Percentiles rank a stretch among this genome's conserved stretches.
phyloP scores from a whole-genome alignment of 352 stramenopile genomes.

The Phytophthora constricta region DNA sequence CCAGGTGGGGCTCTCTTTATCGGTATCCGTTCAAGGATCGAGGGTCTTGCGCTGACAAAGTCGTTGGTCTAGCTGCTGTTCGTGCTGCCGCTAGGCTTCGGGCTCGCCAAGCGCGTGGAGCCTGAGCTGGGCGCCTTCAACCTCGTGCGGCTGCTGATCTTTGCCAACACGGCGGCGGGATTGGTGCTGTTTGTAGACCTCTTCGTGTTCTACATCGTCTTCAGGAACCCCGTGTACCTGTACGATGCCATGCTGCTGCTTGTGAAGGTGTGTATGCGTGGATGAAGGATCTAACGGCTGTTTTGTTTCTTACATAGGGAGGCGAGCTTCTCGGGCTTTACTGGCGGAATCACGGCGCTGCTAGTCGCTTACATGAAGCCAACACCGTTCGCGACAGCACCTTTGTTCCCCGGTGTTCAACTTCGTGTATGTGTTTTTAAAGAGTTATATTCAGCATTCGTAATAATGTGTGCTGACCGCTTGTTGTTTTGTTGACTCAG shows the following conservation, averaged over 20 bases:
- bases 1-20: slow-evolving; percentile 65
- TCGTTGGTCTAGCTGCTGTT: slow-evolving; percentile 57
- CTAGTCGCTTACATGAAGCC: slow-evolving; percentile 86
- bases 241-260: slow-evolving; percentile 34
- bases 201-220: slow-evolving; percentile 85
- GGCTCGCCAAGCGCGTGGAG: slow-evolving; percentile 81
- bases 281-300: slow-evolving; percentile 9
- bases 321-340: slow-evolving; percentile 77
- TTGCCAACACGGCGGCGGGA: slow-evolving; percentile 75
- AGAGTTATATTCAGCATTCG: not conserved
- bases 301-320: slow-evolving; percentile 49
- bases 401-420: slow-evolving; percentile 62
- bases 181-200: slow-evolving; percentile 82
- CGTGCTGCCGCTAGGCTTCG: slow-evolving; percentile 69
- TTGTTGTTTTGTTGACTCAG: slow-evolving; percentile 33
- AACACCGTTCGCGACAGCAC: slow-evolving; percentile 58
- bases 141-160: slow-evolving; percentile 72
- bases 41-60: slow-evolving; percentile 1
- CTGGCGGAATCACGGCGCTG: slow-evolving; percentile 77
- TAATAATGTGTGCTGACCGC: slow-evolving; percentile 3
- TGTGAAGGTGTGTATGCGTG: not conserved
- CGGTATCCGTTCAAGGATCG: too few species aligned
- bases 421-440: slow-evolving; percentile 56
- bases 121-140: slow-evolving; percentile 68
- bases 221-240: slow-evolving; percentile 81